A percentile compares a stretch with the other conserved stretches of the same genome.
phyloP scores from a whole-genome alignment of 352 stramenopile species.

The Globisporangium ultimum region DNA sequence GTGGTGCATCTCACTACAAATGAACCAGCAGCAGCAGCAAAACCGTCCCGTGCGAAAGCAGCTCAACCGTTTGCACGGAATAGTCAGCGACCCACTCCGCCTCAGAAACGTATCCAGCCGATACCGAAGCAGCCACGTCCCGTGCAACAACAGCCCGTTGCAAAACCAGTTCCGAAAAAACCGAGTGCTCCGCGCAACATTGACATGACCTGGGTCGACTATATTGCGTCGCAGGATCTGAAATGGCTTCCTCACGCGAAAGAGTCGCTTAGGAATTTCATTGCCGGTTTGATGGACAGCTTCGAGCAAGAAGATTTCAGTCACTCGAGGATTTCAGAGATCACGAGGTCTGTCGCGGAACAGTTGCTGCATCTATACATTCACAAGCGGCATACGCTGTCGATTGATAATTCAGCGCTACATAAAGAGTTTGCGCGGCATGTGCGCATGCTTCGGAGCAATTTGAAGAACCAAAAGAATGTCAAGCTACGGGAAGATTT shows the following conservation, averaged over 20 bases:
- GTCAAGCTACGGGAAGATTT: conserved; percentile 37
- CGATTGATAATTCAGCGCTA: conserved; percentile 25
- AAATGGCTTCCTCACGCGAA: conserved; percentile 36
- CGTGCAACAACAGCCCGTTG: background rate
- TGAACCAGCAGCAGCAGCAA: background rate
- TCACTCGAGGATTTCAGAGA: conserved; percentile 14
- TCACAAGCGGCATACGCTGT: conserved; percentile 21
- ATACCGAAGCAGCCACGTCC: background rate
- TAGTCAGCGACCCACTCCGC: background rate
- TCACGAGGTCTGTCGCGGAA: conserved; percentile 25
- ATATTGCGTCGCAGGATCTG: conserved; percentile 24
- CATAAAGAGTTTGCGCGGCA: conserved; percentile 45
- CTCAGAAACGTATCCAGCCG: background rate
- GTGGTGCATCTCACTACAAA: conserved; percentile 1
- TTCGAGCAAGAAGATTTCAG: conserved; percentile 30
- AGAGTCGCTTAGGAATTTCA: conserved; percentile 31
- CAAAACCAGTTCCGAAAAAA: background rate
- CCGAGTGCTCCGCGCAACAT: conserved; percentile 15
- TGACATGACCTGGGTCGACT: conserved; percentile 31
- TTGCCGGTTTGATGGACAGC: conserved; percentile 29
- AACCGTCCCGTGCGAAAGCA: background rate
- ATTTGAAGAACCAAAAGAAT: conserved; percentile 40
- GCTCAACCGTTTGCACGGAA: background rate
- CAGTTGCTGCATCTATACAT: conserved; percentile 33
- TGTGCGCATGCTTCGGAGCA: conserved; percentile 48